phyloP scores from a whole-genome alignment of 2,329 filamentous ascomycete genomes.

The Ramularia collo-cygni region DNA sequence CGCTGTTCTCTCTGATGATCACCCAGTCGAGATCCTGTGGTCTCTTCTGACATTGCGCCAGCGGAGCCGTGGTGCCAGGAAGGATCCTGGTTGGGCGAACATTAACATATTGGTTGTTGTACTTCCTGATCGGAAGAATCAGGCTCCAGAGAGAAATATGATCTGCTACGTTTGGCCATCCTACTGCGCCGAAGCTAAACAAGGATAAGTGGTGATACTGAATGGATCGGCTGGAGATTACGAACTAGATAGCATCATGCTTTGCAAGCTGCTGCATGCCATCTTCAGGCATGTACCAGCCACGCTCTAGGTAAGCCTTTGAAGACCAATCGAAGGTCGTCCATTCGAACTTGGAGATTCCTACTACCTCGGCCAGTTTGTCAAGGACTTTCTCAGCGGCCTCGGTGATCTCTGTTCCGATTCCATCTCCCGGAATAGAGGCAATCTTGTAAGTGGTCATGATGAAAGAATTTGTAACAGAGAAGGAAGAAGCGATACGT shows the following conservation, averaged over 20 bases:
- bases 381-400: slow-evolving; percentile 46
- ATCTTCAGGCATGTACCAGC: slow-evolving; percentile 48
- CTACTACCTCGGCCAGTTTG: slow-evolving; percentile 38
- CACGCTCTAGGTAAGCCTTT: slow-evolving; percentile 44
- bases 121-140: slow-evolving; percentile 59
- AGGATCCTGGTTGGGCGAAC: slow-evolving; percentile 49
- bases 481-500: too few relatives aligned
- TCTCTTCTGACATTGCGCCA: slow-evolving; percentile 30
- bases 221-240: not conserved
- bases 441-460: slow-evolving; percentile 20
- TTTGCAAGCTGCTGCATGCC: slow-evolving; percentile 45
- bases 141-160: slow-evolving; percentile 60
- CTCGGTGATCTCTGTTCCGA: slow-evolving; percentile 56
- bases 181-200: slow-evolving; percentile 49
- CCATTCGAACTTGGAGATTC: slow-evolving; percentile 45
- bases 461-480: slow-evolving; percentile 4
- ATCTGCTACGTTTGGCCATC: slow-evolving; percentile 58
- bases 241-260: slow-evolving; percentile 46
- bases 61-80: slow-evolving; percentile 35
- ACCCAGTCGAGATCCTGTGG: slow-evolving; percentile 41
- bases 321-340: slow-evolving; percentile 46
- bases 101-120: slow-evolving; percentile 63
- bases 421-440: slow-evolving; percentile 55
- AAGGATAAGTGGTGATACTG: too few relatives aligned
- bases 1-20: slow-evolving; percentile 43